These are phyloP conservation scores for Leccinum subtestaceum DNA, from an alignment of 768 basidiomycete genomes.

Conservation along the genomic window DNA sequence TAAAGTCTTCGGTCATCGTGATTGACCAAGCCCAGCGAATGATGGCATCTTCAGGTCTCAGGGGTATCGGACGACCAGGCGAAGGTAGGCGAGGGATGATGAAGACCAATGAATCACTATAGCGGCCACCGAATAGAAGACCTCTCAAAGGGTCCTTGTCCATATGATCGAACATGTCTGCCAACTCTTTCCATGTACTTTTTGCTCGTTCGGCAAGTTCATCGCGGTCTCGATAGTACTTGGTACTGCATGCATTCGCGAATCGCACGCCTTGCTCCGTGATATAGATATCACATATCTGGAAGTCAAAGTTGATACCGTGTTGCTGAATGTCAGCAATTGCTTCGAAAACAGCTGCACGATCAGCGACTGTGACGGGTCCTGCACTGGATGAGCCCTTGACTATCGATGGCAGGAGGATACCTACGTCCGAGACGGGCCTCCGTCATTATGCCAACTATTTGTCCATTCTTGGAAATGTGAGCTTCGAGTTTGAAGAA, in stretches of 20 bases:
- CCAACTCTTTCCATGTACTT: constrained; percentile 16
- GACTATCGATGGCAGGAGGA: background rate
- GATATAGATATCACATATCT: constrained; percentile 26
- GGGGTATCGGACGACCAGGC: constrained; percentile 16
- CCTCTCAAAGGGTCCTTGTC: constrained; percentile 1
- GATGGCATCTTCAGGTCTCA: constrained; percentile 17
- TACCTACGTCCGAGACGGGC: constrained; percentile 27
- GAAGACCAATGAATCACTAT: constrained; percentile 1
- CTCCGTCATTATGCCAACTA: constrained; percentile 34
- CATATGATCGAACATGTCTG: constrained; percentile 20
- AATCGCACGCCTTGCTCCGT: constrained; percentile 31
- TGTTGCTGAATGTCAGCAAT: constrained; percentile 33
- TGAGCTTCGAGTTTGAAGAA: constrained; percentile 32
- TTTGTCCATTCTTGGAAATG: constrained; percentile 26
- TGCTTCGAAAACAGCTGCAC: constrained; percentile 28
- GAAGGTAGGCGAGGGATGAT: constrained; percentile 30
- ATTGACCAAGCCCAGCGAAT: constrained; percentile 25
- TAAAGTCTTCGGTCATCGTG: constrained; percentile 11
- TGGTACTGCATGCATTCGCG: constrained; percentile 17
- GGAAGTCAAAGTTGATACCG: constrained; percentile 22
- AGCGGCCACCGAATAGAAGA: constrained; percentile 1
- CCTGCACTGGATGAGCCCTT: constrained; percentile 19
- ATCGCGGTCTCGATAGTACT: constrained; percentile 23
- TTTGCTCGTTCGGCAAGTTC: constrained; percentile 22
- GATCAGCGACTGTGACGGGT: constrained; percentile 22